Evolutionary conservation across 495 filamentous ascomycete species (phyloP).

Genomic region (Aspergillus saccharolyticus): DNA sequence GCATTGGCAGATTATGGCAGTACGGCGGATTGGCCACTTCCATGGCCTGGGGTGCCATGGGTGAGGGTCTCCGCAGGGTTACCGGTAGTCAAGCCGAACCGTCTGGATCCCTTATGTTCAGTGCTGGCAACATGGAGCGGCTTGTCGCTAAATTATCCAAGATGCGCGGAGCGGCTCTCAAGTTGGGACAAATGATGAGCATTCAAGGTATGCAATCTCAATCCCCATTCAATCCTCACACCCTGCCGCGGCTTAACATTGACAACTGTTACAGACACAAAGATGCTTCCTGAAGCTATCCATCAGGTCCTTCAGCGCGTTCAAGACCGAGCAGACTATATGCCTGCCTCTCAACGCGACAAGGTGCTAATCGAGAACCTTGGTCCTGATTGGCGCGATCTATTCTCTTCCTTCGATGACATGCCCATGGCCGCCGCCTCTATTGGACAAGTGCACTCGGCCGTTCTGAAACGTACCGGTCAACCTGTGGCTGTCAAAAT

Average conservation of each 20-base stretch:
- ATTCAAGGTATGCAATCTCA: conserved; percentile 78
- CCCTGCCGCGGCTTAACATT: too few species aligned
- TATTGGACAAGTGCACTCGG: conserved; percentile 93
- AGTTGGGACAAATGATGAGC: conserved; percentile 94
- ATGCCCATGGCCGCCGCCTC: conserved; percentile 94
- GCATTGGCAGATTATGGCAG: conserved; percentile 85
- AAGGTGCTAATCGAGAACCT: conserved; percentile 73
- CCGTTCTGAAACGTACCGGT: conserved; percentile 68
- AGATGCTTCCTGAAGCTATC: conserved; percentile 83
- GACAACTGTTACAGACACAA: too few species aligned
- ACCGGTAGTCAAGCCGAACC: conserved; percentile 53
- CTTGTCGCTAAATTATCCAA: conserved; percentile 87
- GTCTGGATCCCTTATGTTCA: conserved; percentile 79
- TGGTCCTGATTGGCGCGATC: conserved; percentile 76
- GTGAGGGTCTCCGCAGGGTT: conserved; percentile 72
- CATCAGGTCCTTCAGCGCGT: conserved; percentile 86
- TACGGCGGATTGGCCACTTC: conserved; percentile 89
- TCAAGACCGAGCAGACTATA: conserved; percentile 96
- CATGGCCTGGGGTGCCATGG: conserved; percentile 91
- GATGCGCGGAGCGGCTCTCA: conserved; percentile 98
- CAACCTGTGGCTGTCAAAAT: conserved; percentile 87
- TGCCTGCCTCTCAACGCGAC: conserved; percentile 89
- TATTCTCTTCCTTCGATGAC: conserved; percentile 82
- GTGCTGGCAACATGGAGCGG: conserved; percentile 81
- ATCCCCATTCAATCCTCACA: too few species aligned